Evolutionary conservation across 2,329 filamentous ascomycete species (phyloP).

Genomic region (Nannizzia gypsea): DNA sequence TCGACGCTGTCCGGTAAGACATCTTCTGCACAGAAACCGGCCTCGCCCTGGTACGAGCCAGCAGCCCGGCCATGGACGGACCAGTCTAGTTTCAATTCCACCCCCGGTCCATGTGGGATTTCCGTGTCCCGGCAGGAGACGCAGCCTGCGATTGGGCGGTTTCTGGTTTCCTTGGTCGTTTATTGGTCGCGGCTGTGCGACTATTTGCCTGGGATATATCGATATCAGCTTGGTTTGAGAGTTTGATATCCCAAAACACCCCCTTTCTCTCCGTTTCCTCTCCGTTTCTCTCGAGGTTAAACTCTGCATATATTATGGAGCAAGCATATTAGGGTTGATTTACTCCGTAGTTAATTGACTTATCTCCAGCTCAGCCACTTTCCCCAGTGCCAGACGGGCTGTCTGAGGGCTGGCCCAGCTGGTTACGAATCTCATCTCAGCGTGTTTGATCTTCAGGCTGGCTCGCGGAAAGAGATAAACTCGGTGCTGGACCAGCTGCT

Average conservation of each 20-base stretch:
- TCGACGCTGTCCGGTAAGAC: neutral
- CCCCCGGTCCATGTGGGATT: neutral
- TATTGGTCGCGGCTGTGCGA: neutral
- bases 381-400: neutral
- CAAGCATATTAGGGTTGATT: too few species aligned
- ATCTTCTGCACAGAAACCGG: neutral
- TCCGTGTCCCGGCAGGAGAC: neutral
- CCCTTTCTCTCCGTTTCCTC: neutral
- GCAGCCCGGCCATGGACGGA: neutral
- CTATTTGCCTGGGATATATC: neutral
- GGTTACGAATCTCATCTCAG: neutral
- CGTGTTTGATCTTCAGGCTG: neutral
- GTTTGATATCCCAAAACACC: neutral
- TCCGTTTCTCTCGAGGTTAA: too few species aligned
- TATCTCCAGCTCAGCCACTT: neutral
- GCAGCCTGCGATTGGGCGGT: neutral
- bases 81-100: neutral
- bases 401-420: neutral
- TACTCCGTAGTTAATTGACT: neutral
- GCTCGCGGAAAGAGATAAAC: neutral
- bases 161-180: neutral
- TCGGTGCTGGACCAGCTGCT: neutral
- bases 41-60: neutral
- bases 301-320: too few species aligned
- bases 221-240: too few species aligned